Evolutionary conservation across 148 eudicot genomes (phyloP).

Genomic region (Vaccinium darrowii): DNA sequence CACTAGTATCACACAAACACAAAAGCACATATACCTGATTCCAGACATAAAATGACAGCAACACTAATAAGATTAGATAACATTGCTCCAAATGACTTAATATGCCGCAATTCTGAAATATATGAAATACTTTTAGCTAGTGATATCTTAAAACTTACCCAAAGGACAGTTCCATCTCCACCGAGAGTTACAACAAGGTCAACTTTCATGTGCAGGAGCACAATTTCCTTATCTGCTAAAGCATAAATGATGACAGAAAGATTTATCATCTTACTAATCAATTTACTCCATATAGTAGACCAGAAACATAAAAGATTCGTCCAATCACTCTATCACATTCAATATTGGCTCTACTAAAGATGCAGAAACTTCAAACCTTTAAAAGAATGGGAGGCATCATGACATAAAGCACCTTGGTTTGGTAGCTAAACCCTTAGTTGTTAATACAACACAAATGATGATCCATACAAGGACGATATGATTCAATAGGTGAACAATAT

Average conservation of each 20-base stretch:
- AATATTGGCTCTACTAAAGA: background rate
- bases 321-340: background rate
- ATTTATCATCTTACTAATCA: slow-evolving; percentile 7
- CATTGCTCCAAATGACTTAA: background rate
- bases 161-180: slow-evolving; percentile 98
- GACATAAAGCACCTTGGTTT: background rate
- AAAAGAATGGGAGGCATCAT: background rate
- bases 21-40: background rate
- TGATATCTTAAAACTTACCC: slow-evolving; percentile 54
- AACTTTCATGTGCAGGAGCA: slow-evolving; percentile 72
- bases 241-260: slow-evolving; percentile 9
- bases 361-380: background rate
- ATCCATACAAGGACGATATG: background rate
- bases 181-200: slow-evolving; percentile 97
- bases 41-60: background rate
- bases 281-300: background rate
- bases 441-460: background rate
- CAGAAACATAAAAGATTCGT: background rate
- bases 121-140: background rate
- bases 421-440: background rate
- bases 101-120: background rate
- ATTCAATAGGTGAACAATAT: background rate
- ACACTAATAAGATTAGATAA: background rate
- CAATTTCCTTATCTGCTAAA: slow-evolving; percentile 63
- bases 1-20: background rate